Conservation (phyloP, 768 basidiomycete genomes). For the Omphalotus guepiniiformis region DNA sequence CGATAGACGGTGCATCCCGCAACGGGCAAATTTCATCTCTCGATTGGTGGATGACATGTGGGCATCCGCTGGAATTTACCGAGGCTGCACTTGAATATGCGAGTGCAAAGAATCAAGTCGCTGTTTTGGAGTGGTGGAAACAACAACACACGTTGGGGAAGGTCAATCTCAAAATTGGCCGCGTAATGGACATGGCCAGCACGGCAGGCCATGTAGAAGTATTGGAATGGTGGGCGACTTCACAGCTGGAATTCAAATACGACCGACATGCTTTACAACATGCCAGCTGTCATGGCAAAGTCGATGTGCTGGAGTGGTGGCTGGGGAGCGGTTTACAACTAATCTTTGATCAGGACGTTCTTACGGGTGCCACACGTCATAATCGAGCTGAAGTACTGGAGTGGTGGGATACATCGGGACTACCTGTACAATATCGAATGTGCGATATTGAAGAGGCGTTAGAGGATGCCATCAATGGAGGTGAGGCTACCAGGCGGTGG, state of each 20-base stretch:
- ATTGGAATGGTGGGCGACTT: conserved; percentile 83
- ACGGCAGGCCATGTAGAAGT: conserved; percentile 71
- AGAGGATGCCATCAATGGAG: conserved; percentile 83
- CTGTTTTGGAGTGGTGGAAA: conserved; percentile 84
- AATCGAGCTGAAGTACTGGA: conserved; percentile 79
- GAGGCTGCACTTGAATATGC: conserved; percentile 78
- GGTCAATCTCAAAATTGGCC: conserved; percentile 74
- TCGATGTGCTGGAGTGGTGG: conserved; percentile 85
- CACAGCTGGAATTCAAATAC: conserved; percentile 74
- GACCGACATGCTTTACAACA: conserved; percentile 73
- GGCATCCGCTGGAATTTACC: conserved; percentile 66
- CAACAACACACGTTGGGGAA: conserved; percentile 42
- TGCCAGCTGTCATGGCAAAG: conserved; percentile 75
- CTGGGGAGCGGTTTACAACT: conserved; percentile 70
- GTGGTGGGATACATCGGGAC: conserved; percentile 82
- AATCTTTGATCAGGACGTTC: conserved; percentile 74
- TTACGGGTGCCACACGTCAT: conserved; percentile 76
- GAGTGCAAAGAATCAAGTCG: conserved; percentile 71
- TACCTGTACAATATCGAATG: conserved; percentile 82
- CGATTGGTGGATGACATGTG: conserved; percentile 78
- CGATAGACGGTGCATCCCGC: conserved; percentile 75
- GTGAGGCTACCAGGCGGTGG: conserved; percentile 71
- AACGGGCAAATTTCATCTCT: conserved; percentile 71
- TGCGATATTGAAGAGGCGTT: conserved; percentile 91
- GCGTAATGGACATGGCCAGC: conserved; percentile 83